Evolutionary conservation across 2,329 filamentous ascomycete genomes (phyloP), one percentile per base, ranked within the genome.

Genomic region (Trichoderma sp.): DNA sequence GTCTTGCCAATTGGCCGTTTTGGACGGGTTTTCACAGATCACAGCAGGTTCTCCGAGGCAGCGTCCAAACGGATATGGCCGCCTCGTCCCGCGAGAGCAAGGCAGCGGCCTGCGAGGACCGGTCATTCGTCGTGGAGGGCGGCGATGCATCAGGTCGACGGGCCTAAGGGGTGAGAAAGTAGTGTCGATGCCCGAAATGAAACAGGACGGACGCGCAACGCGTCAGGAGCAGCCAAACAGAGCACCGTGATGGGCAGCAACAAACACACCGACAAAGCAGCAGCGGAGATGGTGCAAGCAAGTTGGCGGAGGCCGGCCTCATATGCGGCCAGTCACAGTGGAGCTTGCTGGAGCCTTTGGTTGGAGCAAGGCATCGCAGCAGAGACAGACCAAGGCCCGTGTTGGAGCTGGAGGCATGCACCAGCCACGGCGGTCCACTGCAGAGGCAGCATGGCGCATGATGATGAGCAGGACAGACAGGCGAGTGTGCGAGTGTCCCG

Each of bases 191-290:
- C 73, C 73, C 68, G 53, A 74, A 53, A 53, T 69, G 36, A 70
- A 23, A 47, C 65, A 71, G 17, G 43, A 61, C 28, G 71, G 59
- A 67, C 53, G 57, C 57, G 57, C 30, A 23, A 71, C 68, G 71
- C 67, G 67, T 71, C 67, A 70, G 63, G 55, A 39, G 61, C 23
- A 74, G 76, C 77, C 77, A 77, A 77, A 75, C 76, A 79, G 75
- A 32, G 62, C 57, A 34, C 32, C 57, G 76, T 74, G 76, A 68
- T 76, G 72, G 68, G 74, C 72, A 73, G 47, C 70, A 76, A 71
- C 75, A 78, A 79, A 80, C 78, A 80, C 79, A 81, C 80, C 80
- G 79, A 80, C 79, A 77, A 77, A 79, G 75, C 75, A 76, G 75
- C 70, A 65, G 71, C 65, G 71, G 71, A 72, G 66, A 72, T 64